These are phyloP conservation scores for Luffa aegyptiaca DNA, from an alignment of 306 rosid species.

Conservation along the genomic window DNA sequence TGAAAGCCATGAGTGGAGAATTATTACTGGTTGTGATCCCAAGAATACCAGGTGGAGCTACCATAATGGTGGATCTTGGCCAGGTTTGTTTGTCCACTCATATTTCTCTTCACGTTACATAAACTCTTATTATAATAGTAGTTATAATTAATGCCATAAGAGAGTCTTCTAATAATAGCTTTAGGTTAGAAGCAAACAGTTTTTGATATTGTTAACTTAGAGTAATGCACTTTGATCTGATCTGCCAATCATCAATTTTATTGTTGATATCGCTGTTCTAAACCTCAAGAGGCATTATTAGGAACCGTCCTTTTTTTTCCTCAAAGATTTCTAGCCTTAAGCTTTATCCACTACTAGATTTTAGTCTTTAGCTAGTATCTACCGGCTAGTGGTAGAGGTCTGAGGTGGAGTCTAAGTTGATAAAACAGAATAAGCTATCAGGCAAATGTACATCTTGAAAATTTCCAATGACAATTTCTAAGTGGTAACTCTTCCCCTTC, in stretches of 20 bases:
- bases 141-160: background rate
- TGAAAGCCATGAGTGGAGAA: slow-evolving; percentile 17
- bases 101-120: background rate
- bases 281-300: background rate
- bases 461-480: background rate
- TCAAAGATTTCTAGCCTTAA: background rate
- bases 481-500: background rate
- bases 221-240: background rate
- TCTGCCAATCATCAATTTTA: background rate
- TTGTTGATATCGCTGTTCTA: background rate
- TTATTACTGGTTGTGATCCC: slow-evolving; percentile 17
- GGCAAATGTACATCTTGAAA: background rate
- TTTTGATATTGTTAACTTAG: background rate
- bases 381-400: background rate
- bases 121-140: background rate
- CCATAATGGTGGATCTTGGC: slow-evolving; percentile 21
- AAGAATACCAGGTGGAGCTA: slow-evolving; percentile 21
- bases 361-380: background rate
- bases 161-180: background rate
- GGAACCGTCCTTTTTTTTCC: background rate
- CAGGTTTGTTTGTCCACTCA: slow-evolving; percentile 9
- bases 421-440: background rate
- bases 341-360: background rate
- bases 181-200: background rate
- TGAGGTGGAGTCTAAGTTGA: background rate